phyloP scores from a whole-genome alignment of 2,329 filamentous ascomycete genomes.

The Zopfia rhizophila region DNA sequence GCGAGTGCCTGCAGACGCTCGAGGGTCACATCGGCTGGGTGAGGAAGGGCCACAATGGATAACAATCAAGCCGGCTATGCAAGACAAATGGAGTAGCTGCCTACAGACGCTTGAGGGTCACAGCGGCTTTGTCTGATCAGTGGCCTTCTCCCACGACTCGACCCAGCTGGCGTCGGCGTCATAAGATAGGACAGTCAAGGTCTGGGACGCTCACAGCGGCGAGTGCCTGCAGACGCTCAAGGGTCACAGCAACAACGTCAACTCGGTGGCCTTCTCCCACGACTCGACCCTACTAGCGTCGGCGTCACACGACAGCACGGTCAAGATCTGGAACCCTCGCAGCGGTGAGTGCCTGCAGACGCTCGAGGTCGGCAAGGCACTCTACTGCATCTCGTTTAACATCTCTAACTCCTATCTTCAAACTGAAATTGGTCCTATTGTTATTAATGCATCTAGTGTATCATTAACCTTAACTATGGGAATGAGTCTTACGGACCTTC shows the following conservation, averaged over 20 bases:
- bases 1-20: slow-evolving; percentile 7
- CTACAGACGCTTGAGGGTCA: slow-evolving; percentile 27
- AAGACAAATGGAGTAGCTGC: slow-evolving; percentile 17
- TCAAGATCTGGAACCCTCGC: too few relatives aligned
- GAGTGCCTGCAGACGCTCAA: too few relatives aligned
- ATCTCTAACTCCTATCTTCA: slow-evolving; percentile 15
- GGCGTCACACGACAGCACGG: too few relatives aligned
- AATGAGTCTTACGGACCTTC: neutral
- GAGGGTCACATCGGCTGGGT: too few relatives aligned
- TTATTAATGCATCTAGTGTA: neutral
- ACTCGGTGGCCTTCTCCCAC: too few relatives aligned
- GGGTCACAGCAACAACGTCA: too few relatives aligned
- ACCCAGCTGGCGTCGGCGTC: too few relatives aligned
- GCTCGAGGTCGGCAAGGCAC: slow-evolving; percentile 1
- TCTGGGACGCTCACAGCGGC: too few relatives aligned
- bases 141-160: slow-evolving; percentile 24
- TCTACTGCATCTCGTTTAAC: slow-evolving; percentile 14
- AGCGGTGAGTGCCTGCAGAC: slow-evolving; percentile 13
- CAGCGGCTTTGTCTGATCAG: slow-evolving; percentile 6
- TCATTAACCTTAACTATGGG: neutral
- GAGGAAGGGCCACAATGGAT: slow-evolving; percentile 21
- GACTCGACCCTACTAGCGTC: too few relatives aligned
- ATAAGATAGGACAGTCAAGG: too few relatives aligned
- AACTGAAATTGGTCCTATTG: slow-evolving; percentile 19
- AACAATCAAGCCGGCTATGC: slow-evolving; percentile 17